phyloP scores from a whole-genome alignment of 1,284 basidiomycete species.

The Puccinia horiana region DNA sequence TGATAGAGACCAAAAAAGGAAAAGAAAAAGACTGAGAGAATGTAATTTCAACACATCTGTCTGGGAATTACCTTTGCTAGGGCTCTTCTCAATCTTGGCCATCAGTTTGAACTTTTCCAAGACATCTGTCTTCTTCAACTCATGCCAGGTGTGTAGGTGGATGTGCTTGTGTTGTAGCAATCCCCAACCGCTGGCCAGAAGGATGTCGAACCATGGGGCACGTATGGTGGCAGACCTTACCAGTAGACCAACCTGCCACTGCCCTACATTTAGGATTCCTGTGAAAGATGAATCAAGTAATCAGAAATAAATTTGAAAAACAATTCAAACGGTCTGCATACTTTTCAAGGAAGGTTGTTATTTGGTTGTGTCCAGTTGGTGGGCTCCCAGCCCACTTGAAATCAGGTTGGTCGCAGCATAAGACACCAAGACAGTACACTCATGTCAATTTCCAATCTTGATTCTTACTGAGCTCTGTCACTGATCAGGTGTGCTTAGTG shows the following conservation, averaged over 20 bases:
- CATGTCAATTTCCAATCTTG: no score
- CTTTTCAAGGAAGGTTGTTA: background rate
- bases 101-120: background rate
- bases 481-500: no score
- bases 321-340: background rate
- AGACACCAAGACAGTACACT: background rate
- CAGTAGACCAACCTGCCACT: background rate
- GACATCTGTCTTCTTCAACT: background rate
- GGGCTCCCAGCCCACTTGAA: background rate
- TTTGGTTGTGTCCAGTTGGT: background rate
- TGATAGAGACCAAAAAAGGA: no score
- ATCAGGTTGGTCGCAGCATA: background rate
- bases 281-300: background rate
- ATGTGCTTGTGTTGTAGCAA: background rate
- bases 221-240: background rate
- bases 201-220: background rate
- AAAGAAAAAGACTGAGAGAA: no score
- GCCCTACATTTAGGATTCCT: background rate
- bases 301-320: background rate
- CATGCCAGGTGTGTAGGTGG: background rate
- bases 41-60: no score
- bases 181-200: background rate
- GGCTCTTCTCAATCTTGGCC: background rate
- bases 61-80: no score
- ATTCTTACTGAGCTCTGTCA: no score